Conservation (phyloP, 176 grass and related monocot species). For the Phragmites australis region DNA sequence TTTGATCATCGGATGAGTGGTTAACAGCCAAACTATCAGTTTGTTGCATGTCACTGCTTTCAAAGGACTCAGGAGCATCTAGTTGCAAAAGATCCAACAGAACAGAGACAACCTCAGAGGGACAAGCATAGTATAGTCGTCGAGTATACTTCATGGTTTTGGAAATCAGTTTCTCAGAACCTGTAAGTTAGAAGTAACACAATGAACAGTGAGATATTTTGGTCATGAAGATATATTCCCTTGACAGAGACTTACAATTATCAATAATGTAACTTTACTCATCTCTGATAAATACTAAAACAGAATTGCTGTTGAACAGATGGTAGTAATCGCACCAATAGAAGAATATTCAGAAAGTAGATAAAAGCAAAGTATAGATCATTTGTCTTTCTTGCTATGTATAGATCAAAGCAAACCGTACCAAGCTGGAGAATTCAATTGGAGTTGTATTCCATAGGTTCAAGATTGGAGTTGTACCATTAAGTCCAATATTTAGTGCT, state of each 20-base stretch:
- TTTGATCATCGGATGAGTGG: constrained; percentile 31
- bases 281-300: background rate
- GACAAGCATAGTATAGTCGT: constrained; percentile 65
- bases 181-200: constrained; percentile 45
- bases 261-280: constrained; percentile 8
- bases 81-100: constrained; percentile 66
- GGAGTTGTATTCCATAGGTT: background rate
- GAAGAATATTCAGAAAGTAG: constrained; percentile 24
- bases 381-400: constrained; percentile 7
- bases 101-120: constrained; percentile 64
- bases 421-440: background rate
- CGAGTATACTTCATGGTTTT: constrained; percentile 51
- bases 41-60: constrained; percentile 40
- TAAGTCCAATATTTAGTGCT: background rate
- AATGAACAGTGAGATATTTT: constrained; percentile 14
- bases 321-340: constrained; percentile 35
- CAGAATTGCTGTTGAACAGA: constrained; percentile 16
- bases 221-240: constrained; percentile 14
- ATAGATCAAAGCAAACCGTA: background rate
- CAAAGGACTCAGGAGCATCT: constrained; percentile 44
- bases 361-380: no score
- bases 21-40: constrained; percentile 40
- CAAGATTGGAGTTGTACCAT: background rate
- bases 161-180: constrained; percentile 56
- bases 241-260: background rate